A percentile compares a stretch with the other conserved stretches of the same genome.
These are phyloP conservation scores for Colletotrichum kahawae DNA, from an alignment of 2,329 filamentous ascomycete genomes.

Conservation along the genomic window DNA sequence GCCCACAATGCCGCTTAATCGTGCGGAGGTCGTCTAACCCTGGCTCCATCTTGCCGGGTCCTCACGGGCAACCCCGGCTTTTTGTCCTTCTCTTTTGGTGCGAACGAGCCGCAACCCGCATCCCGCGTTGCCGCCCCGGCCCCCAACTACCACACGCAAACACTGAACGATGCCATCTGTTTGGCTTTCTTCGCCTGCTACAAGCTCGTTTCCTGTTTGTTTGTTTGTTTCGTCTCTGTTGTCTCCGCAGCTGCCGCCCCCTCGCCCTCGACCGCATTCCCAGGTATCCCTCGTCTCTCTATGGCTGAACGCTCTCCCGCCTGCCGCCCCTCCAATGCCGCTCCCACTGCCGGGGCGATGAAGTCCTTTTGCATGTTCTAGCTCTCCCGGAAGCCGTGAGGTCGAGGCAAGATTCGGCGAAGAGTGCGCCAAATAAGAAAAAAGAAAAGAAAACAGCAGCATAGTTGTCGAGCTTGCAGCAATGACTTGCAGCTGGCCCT, in stretches of 20 bases:
- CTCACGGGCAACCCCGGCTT: neutral
- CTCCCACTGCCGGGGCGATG: neutral
- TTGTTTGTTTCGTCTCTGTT: neutral
- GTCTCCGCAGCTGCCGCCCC: neutral
- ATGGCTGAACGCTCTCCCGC: neutral
- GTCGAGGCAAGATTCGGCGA: neutral
- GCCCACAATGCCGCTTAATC: slow-evolving; percentile 18
- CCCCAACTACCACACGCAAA: neutral
- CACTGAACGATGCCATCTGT: neutral
- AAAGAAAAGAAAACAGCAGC: neutral
- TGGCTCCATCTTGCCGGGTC: slow-evolving; percentile 15
- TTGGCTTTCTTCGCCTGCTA: neutral
- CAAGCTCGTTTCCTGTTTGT: neutral
- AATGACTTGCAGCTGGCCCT: neutral
- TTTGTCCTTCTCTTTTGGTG: neutral
- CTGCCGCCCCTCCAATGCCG: neutral
- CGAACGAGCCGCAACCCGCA: neutral
- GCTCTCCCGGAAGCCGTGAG: neutral
- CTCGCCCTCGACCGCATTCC: neutral
- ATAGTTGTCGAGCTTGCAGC: neutral
- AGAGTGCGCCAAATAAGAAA: neutral
- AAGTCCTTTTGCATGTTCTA: neutral
- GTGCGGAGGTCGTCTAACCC: slow-evolving; percentile 11
- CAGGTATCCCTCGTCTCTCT: neutral
- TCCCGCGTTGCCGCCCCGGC: neutral